A percentile compares a stretch with the other conserved stretches of the same genome.
phyloP scores from a whole-genome alignment of 2,329 filamentous ascomycete genomes.

The Ophiobolus disseminans region DNA sequence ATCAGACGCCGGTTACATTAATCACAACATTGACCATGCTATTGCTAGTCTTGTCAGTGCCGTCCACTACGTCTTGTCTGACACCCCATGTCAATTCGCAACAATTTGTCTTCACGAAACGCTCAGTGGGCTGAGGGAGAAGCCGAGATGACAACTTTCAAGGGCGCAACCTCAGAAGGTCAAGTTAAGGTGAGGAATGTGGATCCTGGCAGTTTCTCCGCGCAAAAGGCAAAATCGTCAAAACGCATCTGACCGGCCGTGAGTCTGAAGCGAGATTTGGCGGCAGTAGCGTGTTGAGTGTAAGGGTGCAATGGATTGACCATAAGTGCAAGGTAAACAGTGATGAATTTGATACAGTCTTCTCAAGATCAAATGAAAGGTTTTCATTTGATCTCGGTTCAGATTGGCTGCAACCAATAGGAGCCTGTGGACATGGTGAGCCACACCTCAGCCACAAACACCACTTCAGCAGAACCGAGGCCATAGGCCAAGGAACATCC shows the following conservation, averaged over 20 bases:
- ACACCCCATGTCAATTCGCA: neutral
- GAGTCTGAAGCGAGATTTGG: conserved; percentile 7
- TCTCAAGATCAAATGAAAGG: too few relatives aligned
- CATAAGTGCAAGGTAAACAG: too few relatives aligned
- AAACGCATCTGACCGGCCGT: conserved; percentile 7
- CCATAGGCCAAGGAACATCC: too few relatives aligned
- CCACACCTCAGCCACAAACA: too few relatives aligned
- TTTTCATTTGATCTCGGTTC: too few relatives aligned
- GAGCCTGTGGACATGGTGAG: too few relatives aligned
- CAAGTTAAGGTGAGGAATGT: neutral
- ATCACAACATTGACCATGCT: neutral
- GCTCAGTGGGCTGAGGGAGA: neutral
- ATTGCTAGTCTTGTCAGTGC: neutral
- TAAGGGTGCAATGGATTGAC: too few relatives aligned
- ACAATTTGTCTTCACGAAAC: neutral
- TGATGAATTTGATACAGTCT: too few relatives aligned
- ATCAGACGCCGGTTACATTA: neutral
- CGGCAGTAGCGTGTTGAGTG: conserved; percentile 9
- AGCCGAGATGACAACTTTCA: neutral
- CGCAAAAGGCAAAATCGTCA: conserved; percentile 10
- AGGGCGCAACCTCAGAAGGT: neutral
- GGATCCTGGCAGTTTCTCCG: conserved; percentile 13
- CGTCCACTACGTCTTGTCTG: neutral
- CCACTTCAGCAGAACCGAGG: too few relatives aligned
- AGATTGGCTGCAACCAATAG: too few relatives aligned